Conservation (phyloP, 345 rosid genomes). For the Mangifera indica region DNA sequence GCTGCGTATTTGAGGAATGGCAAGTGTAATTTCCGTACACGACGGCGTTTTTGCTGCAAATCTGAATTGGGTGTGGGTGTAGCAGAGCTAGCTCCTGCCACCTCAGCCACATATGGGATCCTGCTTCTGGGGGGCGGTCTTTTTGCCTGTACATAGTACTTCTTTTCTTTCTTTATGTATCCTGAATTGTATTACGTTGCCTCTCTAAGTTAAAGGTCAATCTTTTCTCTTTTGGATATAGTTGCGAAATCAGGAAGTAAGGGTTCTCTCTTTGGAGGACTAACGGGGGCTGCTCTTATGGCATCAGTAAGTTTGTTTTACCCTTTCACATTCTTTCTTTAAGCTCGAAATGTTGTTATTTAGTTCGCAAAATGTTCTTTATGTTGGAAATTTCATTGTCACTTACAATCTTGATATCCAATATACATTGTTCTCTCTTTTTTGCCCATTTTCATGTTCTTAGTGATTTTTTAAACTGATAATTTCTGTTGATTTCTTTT, state of each 20-base stretch:
- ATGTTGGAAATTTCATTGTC: background rate
- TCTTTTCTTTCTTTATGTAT: background rate
- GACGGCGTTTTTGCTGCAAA: constrained; percentile 37
- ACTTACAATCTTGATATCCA: background rate
- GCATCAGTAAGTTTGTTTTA: constrained; percentile 47
- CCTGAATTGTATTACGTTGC: background rate
- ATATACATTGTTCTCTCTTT: background rate
- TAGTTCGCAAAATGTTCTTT: background rate
- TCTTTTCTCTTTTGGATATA: constrained; percentile 22
- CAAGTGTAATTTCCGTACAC: constrained; percentile 19
- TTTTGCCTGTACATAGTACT: constrained; percentile 55
- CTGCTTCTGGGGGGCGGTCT: constrained; percentile 74
- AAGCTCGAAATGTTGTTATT: background rate
- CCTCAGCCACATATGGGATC: constrained; percentile 65
- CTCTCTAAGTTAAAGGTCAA: background rate
- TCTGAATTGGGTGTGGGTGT: constrained; percentile 54
- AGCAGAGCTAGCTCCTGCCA: constrained; percentile 57
- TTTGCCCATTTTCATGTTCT: background rate
- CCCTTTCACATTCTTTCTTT: background rate
- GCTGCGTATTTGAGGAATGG: constrained; percentile 11
- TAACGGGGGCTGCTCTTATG: constrained; percentile 72
- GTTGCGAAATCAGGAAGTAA: constrained; percentile 70
- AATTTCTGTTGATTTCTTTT: no score
- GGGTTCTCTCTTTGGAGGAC: constrained; percentile 77
- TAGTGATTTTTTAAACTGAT: background rate